These are phyloP conservation scores for Xylaria sp. DNA, from an alignment of 495 filamentous ascomycete genomes.

Conservation along the genomic window DNA sequence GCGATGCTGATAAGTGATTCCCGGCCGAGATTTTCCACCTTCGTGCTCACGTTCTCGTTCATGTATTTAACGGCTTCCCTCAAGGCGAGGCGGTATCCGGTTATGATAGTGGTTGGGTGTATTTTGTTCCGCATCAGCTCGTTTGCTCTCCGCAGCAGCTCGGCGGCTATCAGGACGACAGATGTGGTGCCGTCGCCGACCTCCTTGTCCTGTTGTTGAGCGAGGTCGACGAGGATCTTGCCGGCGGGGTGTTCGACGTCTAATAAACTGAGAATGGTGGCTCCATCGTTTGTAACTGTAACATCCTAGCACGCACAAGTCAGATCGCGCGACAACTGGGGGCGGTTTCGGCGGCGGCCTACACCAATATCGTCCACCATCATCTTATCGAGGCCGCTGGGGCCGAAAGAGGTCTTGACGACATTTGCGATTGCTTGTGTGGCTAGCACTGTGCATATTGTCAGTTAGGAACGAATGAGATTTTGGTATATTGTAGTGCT, in stretches of 20 bases:
- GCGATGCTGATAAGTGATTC: constrained; percentile 94
- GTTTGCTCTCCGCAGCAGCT: constrained; percentile 92
- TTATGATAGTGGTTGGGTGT: constrained; percentile 99
- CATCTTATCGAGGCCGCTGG: constrained; percentile 98
- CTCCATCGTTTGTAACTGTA: constrained; percentile 98
- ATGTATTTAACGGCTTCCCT: constrained; percentile 98
- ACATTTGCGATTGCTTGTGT: constrained; percentile 98
- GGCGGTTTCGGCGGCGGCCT: constrained; percentile 39
- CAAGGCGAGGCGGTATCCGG: constrained; percentile 92
- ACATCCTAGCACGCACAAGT: constrained; percentile 72
- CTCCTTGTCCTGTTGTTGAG: constrained; percentile 98
- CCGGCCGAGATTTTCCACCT: constrained; percentile 87
- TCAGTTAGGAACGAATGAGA: constrained; percentile 36
- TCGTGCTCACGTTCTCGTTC: constrained; percentile 95
- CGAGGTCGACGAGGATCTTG: constrained; percentile 97
- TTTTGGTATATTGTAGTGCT: no score
- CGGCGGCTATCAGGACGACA: constrained; percentile 95
- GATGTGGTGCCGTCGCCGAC: constrained; percentile 98
- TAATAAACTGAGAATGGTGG: constrained; percentile 91
- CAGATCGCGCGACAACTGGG: constrained; percentile 6
- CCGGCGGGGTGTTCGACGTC: constrained; percentile 98
- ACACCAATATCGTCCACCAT: constrained; percentile 99
- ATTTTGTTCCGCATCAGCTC: constrained; percentile 99
- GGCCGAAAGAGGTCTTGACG: constrained; percentile 97
- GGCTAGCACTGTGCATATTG: constrained; percentile 72